Conservation (phyloP, 495 filamentous ascomycete genomes). For the Penicillium diatomitis region DNA sequence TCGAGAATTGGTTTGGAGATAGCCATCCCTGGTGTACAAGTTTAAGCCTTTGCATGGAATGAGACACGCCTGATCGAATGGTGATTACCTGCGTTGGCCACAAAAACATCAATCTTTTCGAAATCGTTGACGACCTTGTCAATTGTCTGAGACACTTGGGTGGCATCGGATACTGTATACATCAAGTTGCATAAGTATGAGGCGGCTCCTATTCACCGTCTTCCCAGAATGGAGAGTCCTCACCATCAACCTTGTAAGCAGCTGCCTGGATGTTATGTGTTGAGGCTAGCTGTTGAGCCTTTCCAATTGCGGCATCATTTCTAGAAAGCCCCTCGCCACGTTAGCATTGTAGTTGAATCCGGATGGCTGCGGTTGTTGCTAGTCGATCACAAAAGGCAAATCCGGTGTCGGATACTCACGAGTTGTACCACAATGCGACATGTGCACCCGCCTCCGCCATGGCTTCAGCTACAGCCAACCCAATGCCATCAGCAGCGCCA, state of each 20-base stretch:
- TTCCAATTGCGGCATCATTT: conserved; percentile 25
- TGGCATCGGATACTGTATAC: conserved; percentile 26
- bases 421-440: conserved; percentile 32
- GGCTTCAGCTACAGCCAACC: conserved; percentile 22
- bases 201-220: too few species aligned
- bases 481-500: conserved; percentile 29
- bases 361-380: too few species aligned
- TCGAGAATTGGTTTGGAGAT: conserved; percentile 42
- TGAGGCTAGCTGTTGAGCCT: conserved; percentile 20
- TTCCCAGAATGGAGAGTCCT: not conserved
- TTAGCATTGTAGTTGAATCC: too few species aligned
- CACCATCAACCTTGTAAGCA: conserved; percentile 35
- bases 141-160: conserved; percentile 22
- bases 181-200: not conserved
- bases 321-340: conserved; percentile 2
- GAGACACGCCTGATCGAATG: not conserved
- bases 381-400: too few species aligned
- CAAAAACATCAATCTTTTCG: conserved; percentile 39
- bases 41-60: not conserved
- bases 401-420: conserved; percentile 14
- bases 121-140: conserved; percentile 32
- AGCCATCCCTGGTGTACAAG: conserved; percentile 31
- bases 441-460: conserved; percentile 28
- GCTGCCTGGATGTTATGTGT: conserved; percentile 24
- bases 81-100: conserved; percentile 29